Evolutionary conservation across 176 grass and related monocot genomes (phyloP).

Genomic region (Elaeis guineensis): DNA sequence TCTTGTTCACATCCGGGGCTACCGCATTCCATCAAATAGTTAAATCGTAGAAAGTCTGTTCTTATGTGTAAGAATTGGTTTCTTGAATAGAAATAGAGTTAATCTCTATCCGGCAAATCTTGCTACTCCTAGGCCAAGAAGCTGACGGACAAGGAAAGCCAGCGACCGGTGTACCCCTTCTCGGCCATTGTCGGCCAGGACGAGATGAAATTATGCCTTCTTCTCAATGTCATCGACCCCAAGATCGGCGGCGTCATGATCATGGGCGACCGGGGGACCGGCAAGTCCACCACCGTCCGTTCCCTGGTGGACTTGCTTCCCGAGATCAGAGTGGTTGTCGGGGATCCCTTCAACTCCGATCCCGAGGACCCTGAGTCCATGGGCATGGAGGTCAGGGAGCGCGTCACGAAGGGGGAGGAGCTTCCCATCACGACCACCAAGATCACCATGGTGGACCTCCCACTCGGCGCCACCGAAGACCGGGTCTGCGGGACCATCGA

Average conservation of each 20-base stretch:
- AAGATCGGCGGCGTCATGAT: slow-evolving; percentile 99
- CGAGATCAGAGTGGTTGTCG: slow-evolving; percentile 66
- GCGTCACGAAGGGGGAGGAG: slow-evolving; percentile 33
- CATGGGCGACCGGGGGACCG: slow-evolving; percentile 95
- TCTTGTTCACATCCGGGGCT: too few relatives aligned
- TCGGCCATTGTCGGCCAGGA: slow-evolving; percentile 95
- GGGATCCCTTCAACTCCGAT: slow-evolving; percentile 97
- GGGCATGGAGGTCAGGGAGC: slow-evolving; percentile 64
- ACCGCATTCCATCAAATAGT: too few relatives aligned
- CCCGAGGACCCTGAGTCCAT: slow-evolving; percentile 84
- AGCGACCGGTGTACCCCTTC: slow-evolving; percentile 89
- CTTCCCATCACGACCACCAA: slow-evolving; percentile 46
- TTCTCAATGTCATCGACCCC: slow-evolving; percentile 97
- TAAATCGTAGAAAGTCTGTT: too few relatives aligned
- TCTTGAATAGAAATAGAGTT: too few relatives aligned
- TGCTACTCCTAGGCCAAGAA: background rate
- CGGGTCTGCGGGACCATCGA: slow-evolving; percentile 98
- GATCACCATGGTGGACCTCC: slow-evolving; percentile 97
- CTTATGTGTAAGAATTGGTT: too few relatives aligned
- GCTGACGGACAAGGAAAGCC: slow-evolving; percentile 46
- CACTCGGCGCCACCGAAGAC: slow-evolving; percentile 93
- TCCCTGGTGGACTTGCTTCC: slow-evolving; percentile 95
- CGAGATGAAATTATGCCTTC: slow-evolving; percentile 97
- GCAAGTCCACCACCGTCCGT: slow-evolving; percentile 90
- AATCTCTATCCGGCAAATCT: too few relatives aligned